A percentile compares a stretch with the other conserved stretches of the same genome.
These are phyloP conservation scores for Eutypella sp. DNA, from an alignment of 2,329 filamentous ascomycete genomes.

Conservation along the genomic window DNA sequence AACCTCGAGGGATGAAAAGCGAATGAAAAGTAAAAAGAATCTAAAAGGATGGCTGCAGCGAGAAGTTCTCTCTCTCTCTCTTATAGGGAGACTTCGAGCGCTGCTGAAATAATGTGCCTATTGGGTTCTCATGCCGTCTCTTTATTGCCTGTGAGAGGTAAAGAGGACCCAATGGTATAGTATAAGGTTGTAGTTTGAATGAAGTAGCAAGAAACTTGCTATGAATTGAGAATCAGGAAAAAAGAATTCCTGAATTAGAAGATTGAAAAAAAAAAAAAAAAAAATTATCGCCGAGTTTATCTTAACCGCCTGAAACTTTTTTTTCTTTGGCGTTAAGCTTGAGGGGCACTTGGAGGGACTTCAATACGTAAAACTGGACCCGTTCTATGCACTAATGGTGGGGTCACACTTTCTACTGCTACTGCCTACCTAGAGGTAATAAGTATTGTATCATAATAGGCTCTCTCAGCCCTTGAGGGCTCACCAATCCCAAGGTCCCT, in stretches of 20 bases:
- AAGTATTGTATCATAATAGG: no score
- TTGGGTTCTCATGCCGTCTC: slow-evolving; percentile 17
- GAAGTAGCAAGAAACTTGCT: not conserved
- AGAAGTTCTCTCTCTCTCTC: slow-evolving; percentile 18
- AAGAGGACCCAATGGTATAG: slow-evolving; percentile 5
- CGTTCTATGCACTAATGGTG: not conserved
- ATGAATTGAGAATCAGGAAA: not conserved
- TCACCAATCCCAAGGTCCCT: no score
- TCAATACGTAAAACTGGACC: not conserved
- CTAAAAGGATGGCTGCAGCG: slow-evolving; percentile 12
- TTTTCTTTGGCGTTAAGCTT: slow-evolving; percentile 1
- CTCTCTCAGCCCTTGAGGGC: no score
- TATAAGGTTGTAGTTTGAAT: not conserved
- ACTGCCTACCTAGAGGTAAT: no score
- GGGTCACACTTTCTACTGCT: no score
- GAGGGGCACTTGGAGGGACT: no score
- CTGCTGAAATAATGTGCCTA: slow-evolving; percentile 12
- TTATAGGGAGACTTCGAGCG: slow-evolving; percentile 21
- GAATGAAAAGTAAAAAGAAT: slow-evolving; percentile 1
- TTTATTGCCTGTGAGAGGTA: not conserved
- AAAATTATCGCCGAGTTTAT: not conserved
- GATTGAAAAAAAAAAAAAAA: slow-evolving; percentile 1
- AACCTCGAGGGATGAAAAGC: not conserved
- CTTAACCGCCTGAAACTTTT: slow-evolving; percentile 1
- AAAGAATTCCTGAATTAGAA: no score